Conservation (phyloP, 2,329 filamentous ascomycete genomes). For the Neodidymelliopsis sp. region DNA sequence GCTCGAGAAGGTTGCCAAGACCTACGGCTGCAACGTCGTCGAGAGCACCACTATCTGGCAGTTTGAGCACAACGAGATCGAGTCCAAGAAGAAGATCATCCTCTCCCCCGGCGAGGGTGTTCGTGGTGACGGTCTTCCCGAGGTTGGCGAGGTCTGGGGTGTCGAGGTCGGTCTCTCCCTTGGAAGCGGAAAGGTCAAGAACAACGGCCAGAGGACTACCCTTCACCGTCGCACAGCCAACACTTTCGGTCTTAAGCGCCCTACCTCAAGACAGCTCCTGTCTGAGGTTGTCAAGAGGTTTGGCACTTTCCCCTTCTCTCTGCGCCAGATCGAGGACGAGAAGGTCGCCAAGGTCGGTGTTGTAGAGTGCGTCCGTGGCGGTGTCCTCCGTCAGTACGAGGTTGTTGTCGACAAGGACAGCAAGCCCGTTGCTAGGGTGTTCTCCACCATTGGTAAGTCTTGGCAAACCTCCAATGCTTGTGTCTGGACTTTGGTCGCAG, state of each 20-base stretch:
- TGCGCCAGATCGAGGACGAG: constrained; percentile 96
- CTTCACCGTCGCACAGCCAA: constrained; percentile 91
- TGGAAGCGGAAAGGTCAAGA: constrained; percentile 94
- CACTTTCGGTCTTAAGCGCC: constrained; percentile 92
- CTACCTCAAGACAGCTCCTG: constrained; percentile 88
- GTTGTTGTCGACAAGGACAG: constrained; percentile 93
- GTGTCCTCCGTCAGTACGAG: constrained; percentile 95
- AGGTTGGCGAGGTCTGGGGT: constrained; percentile 94
- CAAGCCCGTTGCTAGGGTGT: constrained; percentile 80
- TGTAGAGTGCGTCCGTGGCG: constrained; percentile 92
- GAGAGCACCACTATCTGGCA: constrained; percentile 98
- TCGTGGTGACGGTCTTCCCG: constrained; percentile 88
- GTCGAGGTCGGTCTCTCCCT: constrained; percentile 94
- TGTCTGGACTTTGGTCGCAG: too few relatives aligned
- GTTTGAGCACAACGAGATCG: constrained; percentile 97
- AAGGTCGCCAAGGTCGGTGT: constrained; percentile 94
- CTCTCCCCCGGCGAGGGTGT: constrained; percentile 83
- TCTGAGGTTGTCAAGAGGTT: constrained; percentile 98
- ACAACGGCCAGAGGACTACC: constrained; percentile 81
- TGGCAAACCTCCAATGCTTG: too few relatives aligned
- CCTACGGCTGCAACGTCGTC: constrained; percentile 89
- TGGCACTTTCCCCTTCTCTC: constrained; percentile 95
- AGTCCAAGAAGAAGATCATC: constrained; percentile 98
- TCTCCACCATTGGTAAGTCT: constrained; percentile 91
- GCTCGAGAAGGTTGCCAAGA: constrained; percentile 89